A percentile compares a stretch with the other conserved stretches of the same genome.
phyloP scores from a whole-genome alignment of 208 protist genomes.

The Leishmania braziliensis region DNA sequence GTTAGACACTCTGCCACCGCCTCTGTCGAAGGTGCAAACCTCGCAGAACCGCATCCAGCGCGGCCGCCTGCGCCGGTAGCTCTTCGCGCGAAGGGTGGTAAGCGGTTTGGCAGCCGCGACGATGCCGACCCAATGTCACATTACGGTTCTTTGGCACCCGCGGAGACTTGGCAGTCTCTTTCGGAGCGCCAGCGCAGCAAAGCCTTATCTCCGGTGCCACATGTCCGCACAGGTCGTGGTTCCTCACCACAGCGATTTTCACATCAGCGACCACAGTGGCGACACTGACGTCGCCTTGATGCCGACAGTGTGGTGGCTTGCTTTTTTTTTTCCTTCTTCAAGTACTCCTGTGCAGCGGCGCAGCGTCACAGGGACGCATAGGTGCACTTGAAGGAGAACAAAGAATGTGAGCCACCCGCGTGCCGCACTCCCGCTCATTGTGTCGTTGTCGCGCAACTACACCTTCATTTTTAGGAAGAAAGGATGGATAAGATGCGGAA shows the following conservation, averaged over 20 bases:
- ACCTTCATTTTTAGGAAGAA: neutral
- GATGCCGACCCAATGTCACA: neutral
- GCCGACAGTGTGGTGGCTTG: neutral
- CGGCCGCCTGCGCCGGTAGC: neutral
- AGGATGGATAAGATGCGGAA: neutral
- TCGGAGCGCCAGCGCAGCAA: conserved; percentile 21
- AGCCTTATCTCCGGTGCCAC: neutral
- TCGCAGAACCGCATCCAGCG: neutral
- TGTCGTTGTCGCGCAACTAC: neutral
- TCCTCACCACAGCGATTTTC: neutral
- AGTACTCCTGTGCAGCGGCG: neutral
- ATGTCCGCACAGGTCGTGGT: conserved; percentile 1
- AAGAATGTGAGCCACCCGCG: neutral
- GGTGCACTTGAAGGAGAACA: neutral
- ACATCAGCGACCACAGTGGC: neutral
- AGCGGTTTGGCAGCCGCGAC: neutral
- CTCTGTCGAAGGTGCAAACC: neutral
- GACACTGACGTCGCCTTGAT: neutral
- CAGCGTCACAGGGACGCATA: neutral
- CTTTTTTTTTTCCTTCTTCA: neutral
- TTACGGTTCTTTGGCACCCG: neutral
- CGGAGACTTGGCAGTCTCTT: conserved; percentile 22
- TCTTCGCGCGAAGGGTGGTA: neutral
- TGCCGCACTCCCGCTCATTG: neutral
- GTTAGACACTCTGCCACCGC: neutral